A percentile compares a stretch with the other conserved stretches of the same genome.
Conservation (phyloP, 176 grass and related monocot genomes). For the Bonia amplexicaulis region DNA sequence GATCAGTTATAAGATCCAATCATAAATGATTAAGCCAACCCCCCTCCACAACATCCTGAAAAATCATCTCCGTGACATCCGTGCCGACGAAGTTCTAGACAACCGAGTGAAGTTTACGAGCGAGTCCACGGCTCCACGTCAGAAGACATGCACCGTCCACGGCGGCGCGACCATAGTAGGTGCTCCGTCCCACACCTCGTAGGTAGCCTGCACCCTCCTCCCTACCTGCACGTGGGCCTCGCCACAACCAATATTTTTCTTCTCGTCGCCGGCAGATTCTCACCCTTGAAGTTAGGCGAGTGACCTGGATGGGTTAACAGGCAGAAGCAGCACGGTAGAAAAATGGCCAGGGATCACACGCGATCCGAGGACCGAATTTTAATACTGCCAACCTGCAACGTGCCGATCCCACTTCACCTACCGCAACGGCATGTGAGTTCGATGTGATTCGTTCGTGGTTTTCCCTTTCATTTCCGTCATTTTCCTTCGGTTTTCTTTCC, state of each 20-base stretch:
- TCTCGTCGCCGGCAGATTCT: not conserved
- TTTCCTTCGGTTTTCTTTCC: not conserved
- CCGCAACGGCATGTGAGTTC: not conserved
- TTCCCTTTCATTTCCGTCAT: not conserved
- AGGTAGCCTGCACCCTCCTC: not conserved
- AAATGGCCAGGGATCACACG: not conserved
- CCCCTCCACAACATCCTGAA: too few relatives aligned
- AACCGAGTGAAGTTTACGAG: not conserved
- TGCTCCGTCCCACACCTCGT: not conserved
- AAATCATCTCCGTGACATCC: not conserved
- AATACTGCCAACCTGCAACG: not conserved
- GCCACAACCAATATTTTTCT: too few relatives aligned
- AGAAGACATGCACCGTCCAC: not conserved
- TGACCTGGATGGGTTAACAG: too few relatives aligned
- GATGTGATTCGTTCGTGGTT: not conserved
- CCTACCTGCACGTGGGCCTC: too few relatives aligned
- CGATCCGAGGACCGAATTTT: not conserved
- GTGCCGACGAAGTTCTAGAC: not conserved
- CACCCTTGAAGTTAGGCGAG: not conserved
- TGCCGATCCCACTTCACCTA: not conserved
- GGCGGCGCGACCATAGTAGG: not conserved
- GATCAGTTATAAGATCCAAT: too few relatives aligned
- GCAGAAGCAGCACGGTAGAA: not conserved
- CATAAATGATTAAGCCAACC: too few relatives aligned
- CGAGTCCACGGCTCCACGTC: not conserved